These are phyloP conservation scores for Cystofilobasidium ferigula DNA, from an alignment of 768 basidiomycete species.

Conservation along the genomic window DNA sequence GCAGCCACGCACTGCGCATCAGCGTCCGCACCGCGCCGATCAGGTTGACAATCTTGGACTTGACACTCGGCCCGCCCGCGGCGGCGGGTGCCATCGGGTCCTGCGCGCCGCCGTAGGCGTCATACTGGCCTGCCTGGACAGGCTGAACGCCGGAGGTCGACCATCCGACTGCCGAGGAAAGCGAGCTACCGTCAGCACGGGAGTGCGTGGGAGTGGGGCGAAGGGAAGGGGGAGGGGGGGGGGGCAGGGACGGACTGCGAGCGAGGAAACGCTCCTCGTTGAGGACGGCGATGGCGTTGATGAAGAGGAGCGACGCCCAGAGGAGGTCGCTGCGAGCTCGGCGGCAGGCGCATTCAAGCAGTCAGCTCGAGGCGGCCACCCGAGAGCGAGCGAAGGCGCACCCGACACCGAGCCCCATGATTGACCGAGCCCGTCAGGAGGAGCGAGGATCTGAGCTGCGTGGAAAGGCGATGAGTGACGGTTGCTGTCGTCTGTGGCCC, in stretches of 20 bases:
- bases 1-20: constrained; percentile 70
- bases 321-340: constrained; percentile 42
- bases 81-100: constrained; percentile 42
- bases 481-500: neutral
- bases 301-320: constrained; percentile 73
- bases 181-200: constrained; percentile 23
- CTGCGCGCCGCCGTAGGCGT: constrained; percentile 8
- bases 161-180: constrained; percentile 64
- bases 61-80: constrained; percentile 58
- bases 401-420: constrained; percentile 10
- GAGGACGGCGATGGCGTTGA: constrained; percentile 89
- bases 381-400: neutral
- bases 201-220: too few relatives aligned
- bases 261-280: constrained; percentile 95
- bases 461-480: neutral
- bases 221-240: neutral
- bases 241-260: constrained; percentile 52
- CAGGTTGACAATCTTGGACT: constrained; percentile 76
- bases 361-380: neutral
- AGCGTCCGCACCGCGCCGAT: constrained; percentile 91
- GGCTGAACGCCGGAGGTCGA: constrained; percentile 39
- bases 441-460: neutral
- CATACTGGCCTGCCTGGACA: constrained; percentile 30
- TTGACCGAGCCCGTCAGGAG: neutral
- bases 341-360: neutral